A percentile compares a stretch with the other conserved stretches of the same genome.
These are phyloP conservation scores for Linnemannia exigua DNA, from an alignment of 192 early-diverging fungal genomes.

Conservation along the genomic window DNA sequence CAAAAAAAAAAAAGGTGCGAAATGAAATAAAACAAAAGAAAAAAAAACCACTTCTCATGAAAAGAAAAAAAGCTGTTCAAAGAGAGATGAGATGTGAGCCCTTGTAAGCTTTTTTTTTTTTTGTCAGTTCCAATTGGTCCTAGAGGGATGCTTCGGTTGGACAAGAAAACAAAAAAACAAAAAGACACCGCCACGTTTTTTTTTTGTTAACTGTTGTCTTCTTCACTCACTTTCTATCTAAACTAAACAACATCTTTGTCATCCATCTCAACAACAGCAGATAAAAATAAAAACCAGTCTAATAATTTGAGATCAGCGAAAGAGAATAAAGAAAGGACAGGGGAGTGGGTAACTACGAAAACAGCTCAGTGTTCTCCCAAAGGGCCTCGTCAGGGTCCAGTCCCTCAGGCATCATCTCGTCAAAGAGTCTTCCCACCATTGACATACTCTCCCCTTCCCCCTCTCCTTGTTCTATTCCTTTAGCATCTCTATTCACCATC, in stretches of 20 bases:
- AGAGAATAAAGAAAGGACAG: neutral
- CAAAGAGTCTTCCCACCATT: constrained; percentile 34
- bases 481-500: neutral
- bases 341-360: constrained; percentile 7
- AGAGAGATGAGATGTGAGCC: no score
- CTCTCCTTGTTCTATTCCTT: neutral
- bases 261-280: neutral
- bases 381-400: constrained; percentile 42
- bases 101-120: no score
- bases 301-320: no score
- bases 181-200: constrained; percentile 3
- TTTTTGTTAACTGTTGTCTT: neutral
- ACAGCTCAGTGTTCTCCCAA: constrained; percentile 45
- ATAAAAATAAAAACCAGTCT: constrained; percentile 4
- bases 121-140: neutral
- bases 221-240: neutral
- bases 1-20: no score
- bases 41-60: no score
- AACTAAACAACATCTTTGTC: neutral
- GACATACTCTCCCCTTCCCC: neutral
- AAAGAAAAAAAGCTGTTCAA: no score
- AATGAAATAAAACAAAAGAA: no score
- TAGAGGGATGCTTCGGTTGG: neutral
- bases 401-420: constrained; percentile 44
- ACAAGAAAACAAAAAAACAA: neutral